Evolutionary conservation across 164 flowering plant species (phyloP), one percentile per base, ranked within the genome.

Genomic region (Macadamia tetraphylla): DNA sequence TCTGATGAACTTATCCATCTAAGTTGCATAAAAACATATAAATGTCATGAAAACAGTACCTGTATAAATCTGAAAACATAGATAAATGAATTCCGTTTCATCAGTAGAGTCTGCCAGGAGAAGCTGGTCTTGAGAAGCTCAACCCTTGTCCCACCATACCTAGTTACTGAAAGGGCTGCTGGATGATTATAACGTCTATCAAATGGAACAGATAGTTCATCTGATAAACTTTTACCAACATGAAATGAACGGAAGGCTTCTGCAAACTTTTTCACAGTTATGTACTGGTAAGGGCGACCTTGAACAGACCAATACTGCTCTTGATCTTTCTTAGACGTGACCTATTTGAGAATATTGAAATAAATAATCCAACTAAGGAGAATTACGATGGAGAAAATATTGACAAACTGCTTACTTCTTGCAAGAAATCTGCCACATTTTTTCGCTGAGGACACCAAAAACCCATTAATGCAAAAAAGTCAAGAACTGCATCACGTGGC

Each of bases 381-480:
- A 29, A 18, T 29, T 40, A 11, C 2, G 6, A 52, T 40, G 59
- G 11, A 58, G 14, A 9, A 59, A 52, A 55, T 56, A 46, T 42
- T 35, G 51, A 57, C n/a, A 69, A 40, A 9, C 15, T 40, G 78
- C 89, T 79, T 85, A 92, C 99, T 81, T 95, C 99, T 78, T 95
- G 99, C 81, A 95, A 82, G 81, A 95, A 95, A 73, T 95, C 99
- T 3, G 99, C 96, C 49, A 89, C 96, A 80, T 90, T 92, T 78
- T 95, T 95, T 48, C 98, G 67, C 48, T 80, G 79, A 10, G 98
- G 99, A 74, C 99, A 95, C 58, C 71, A 76, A 76, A 92, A 95
- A 66, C 99, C 99, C 96, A 95, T 82, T 57, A 70, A 80, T 49
- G 80, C 72, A 73, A 95, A 92, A 82, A 95, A 95, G 29, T 83